phyloP scores from a whole-genome alignment of 139 green algal genomes.

The Ettlia oleoabundans region DNA sequence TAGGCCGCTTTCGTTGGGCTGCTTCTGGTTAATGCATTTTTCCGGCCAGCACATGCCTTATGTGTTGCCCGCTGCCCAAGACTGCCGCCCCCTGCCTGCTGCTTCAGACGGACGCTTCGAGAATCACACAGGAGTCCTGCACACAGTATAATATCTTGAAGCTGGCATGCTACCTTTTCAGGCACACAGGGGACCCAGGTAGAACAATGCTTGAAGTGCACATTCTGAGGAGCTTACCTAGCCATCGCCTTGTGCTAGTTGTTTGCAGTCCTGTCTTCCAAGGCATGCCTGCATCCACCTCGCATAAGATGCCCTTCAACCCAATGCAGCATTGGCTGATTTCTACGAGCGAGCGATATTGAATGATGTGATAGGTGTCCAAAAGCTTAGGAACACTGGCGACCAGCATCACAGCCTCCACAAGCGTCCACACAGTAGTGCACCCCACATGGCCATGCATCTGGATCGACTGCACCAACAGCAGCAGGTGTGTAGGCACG shows the following conservation, averaged over 20 bases:
- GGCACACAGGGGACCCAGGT: slow-evolving; percentile 52
- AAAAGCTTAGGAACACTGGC: slow-evolving; percentile 37
- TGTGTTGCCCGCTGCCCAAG: too few species aligned
- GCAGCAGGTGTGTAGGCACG: too few species aligned
- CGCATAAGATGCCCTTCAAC: background rate
- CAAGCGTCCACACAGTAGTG: too few species aligned
- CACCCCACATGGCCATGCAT: too few species aligned
- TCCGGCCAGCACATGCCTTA: too few species aligned
- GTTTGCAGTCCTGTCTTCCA: background rate
- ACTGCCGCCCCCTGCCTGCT: background rate
- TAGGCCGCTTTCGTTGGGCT: too few species aligned
- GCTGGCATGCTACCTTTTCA: slow-evolving; percentile 63
- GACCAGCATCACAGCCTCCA: too few species aligned
- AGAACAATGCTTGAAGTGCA: background rate
- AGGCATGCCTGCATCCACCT: background rate
- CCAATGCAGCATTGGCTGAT: slow-evolving; percentile 34
- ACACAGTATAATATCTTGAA: slow-evolving; percentile 78
- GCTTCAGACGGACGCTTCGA: background rate
- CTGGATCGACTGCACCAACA: too few species aligned
- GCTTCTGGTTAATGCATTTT: too few species aligned
- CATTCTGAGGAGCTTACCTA: background rate
- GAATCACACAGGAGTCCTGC: slow-evolving; percentile 42
- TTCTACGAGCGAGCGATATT: slow-evolving; percentile 9
- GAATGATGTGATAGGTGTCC: slow-evolving; percentile 55
- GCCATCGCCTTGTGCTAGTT: background rate